These are phyloP conservation scores for Acer campestre DNA, from an alignment of 345 rosid genomes.

Conservation along the genomic window DNA sequence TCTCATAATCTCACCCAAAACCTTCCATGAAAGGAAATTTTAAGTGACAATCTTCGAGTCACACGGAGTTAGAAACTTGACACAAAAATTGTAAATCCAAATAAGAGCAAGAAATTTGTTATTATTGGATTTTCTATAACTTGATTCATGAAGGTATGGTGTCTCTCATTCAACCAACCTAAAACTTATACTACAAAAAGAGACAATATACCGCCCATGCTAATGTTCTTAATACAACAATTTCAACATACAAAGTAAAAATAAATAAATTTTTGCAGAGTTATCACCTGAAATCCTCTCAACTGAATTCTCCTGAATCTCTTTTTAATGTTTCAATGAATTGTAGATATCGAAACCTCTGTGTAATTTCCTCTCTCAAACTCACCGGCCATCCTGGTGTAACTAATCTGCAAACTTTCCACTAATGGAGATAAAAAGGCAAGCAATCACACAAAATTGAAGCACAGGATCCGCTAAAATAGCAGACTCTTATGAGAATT, in stretches of 20 bases:
- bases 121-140: conserved; percentile 35
- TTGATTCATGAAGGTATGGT: conserved; percentile 15
- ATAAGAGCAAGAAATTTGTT: conserved; percentile 23
- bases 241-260: conserved; percentile 39
- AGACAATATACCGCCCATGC: conserved; percentile 31
- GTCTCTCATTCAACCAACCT: conserved; percentile 40
- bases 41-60: neutral
- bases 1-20: neutral
- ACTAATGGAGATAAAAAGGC: conserved; percentile 36
- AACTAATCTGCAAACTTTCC: conserved; percentile 35
- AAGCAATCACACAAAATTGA: conserved; percentile 55
- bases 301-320: conserved; percentile 31
- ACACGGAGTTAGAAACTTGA: neutral
- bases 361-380: conserved; percentile 20
- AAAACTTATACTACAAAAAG: conserved; percentile 42
- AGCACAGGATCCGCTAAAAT: conserved; percentile 35
- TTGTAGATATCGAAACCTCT: conserved; percentile 23
- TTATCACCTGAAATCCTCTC: conserved; percentile 55
- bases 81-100: neutral
- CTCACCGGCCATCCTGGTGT: conserved; percentile 31
- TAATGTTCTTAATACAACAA: conserved; percentile 36
- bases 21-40: conserved; percentile 7
- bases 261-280: conserved; percentile 23
- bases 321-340: conserved; percentile 27
- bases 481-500: conserved; percentile 28